These are phyloP conservation scores for Penicillium decumbens DNA, from an alignment of 2,329 filamentous ascomycete genomes.

Conservation along the genomic window DNA sequence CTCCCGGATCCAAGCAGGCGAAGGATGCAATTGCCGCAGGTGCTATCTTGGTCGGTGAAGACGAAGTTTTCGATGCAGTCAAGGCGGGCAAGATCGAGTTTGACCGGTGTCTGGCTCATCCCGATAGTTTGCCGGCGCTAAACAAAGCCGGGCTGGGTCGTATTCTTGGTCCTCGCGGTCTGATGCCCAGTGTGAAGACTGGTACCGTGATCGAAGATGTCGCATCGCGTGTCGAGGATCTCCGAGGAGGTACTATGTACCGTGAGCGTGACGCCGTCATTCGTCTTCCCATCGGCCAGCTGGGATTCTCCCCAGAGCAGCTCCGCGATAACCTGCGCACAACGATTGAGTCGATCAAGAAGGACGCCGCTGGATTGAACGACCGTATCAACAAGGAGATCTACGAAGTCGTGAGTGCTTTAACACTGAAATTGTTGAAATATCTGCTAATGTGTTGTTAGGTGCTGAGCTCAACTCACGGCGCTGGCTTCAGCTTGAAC, in stretches of 20 bases:
- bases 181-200: constrained; percentile 87
- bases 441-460: constrained; percentile 22
- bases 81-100: constrained; percentile 75
- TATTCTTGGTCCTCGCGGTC: constrained; percentile 77
- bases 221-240: constrained; percentile 66
- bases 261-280: constrained; percentile 80
- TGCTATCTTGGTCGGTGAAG: constrained; percentile 77
- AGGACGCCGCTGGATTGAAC: constrained; percentile 63
- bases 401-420: constrained; percentile 57
- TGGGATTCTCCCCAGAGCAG: constrained; percentile 83
- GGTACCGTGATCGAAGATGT: constrained; percentile 86
- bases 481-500: constrained; percentile 80
- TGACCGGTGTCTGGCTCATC: constrained; percentile 82
- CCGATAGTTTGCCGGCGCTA: constrained; percentile 69
- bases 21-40: constrained; percentile 71
- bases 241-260: constrained; percentile 81
- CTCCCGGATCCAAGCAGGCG: constrained; percentile 70
- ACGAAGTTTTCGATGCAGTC: constrained; percentile 76
- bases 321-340: constrained; percentile 77
- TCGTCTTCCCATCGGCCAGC: constrained; percentile 82
- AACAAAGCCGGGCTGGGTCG: constrained; percentile 75
- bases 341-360: constrained; percentile 71
- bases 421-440: background rate
- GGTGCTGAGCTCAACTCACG: constrained; percentile 81
- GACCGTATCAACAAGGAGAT: constrained; percentile 67